Evolutionary conservation across 2,329 filamentous ascomycete genomes (phyloP).

Genomic region (Cytospora chrysosperma): DNA sequence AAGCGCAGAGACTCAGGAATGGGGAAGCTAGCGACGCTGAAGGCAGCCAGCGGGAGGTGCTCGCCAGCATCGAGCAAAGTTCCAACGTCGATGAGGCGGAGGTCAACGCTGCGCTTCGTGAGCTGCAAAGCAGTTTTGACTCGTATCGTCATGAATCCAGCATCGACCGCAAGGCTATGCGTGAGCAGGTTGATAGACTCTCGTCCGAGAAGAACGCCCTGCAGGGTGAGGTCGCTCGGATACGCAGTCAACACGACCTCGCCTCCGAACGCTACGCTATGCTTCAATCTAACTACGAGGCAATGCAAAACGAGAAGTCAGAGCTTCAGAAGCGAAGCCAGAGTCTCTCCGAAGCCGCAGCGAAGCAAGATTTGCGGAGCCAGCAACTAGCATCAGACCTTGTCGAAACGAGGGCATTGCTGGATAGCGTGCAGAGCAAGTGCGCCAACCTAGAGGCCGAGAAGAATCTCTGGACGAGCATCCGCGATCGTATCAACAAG

Average conservation of each 20-base stretch:
- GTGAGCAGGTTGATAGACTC: constrained; percentile 79
- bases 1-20: constrained; percentile 59
- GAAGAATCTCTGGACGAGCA: constrained; percentile 91
- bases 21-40: constrained; percentile 67
- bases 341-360: constrained; percentile 74
- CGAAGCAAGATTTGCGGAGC: constrained; percentile 84
- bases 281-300: constrained; percentile 81
- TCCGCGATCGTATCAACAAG: constrained; percentile 82
- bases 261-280: constrained; percentile 85
- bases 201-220: constrained; percentile 79
- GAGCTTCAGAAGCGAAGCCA: constrained; percentile 84
- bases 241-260: constrained; percentile 77
- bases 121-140: constrained; percentile 88
- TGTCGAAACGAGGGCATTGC: constrained; percentile 76
- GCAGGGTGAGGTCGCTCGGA: constrained; percentile 76
- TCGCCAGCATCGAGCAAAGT: constrained; percentile 59
- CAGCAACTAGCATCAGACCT: constrained; percentile 93
- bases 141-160: constrained; percentile 82
- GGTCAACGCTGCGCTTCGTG: constrained; percentile 75
- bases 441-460: constrained; percentile 91
- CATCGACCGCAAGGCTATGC: constrained; percentile 77
- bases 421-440: constrained; percentile 87
- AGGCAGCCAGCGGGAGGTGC: constrained; percentile 57
- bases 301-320: constrained; percentile 79
- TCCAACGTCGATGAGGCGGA: constrained; percentile 61